phyloP scores from a whole-genome alignment of 768 basidiomycete genomes.

The Podaxis carcinomalis region DNA sequence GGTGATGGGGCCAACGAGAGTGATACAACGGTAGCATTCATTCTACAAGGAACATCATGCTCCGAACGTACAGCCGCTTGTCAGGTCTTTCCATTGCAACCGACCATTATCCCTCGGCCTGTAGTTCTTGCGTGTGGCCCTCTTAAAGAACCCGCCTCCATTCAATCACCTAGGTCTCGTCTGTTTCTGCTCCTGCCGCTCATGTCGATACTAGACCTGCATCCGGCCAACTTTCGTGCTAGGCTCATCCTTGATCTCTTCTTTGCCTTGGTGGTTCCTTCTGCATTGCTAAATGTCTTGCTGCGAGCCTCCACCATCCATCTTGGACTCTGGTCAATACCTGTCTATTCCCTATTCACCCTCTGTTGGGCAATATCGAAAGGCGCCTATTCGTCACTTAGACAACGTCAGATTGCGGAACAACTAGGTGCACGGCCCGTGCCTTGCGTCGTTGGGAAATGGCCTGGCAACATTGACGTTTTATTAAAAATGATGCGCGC shows the following conservation, averaged over 20 bases:
- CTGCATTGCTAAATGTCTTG: conserved; percentile 15
- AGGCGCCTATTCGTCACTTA: conserved; percentile 27
- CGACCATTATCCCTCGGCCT: not conserved
- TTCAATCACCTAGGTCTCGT: not conserved
- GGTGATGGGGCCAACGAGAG: not conserved
- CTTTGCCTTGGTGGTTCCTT: conserved; percentile 11
- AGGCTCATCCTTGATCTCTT: conserved; percentile 11
- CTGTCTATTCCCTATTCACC: conserved; percentile 36
- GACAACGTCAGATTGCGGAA: conserved; percentile 39
- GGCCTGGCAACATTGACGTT: conserved; percentile 77
- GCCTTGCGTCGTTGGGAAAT: conserved; percentile 59
- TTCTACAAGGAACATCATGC: conserved; percentile 10
- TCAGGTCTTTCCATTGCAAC: conserved; percentile 9
- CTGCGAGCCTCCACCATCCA: conserved; percentile 21
- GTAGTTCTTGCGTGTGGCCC: not conserved
- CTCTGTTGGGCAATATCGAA: conserved; percentile 34
- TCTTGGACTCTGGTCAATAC: conserved; percentile 33
- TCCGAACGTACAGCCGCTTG: conserved; percentile 8
- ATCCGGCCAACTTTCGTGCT: conserved; percentile 14
- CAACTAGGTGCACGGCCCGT: conserved; percentile 48
- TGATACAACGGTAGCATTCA: conserved; percentile 5
- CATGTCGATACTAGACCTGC: not conserved
- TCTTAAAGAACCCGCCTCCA: not conserved
- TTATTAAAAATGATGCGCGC: conserved; percentile 51
- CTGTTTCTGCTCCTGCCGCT: not conserved